Evolutionary conservation across 495 filamentous ascomycete species (phyloP).

Genomic region (Lasiosphaeria ovina): DNA sequence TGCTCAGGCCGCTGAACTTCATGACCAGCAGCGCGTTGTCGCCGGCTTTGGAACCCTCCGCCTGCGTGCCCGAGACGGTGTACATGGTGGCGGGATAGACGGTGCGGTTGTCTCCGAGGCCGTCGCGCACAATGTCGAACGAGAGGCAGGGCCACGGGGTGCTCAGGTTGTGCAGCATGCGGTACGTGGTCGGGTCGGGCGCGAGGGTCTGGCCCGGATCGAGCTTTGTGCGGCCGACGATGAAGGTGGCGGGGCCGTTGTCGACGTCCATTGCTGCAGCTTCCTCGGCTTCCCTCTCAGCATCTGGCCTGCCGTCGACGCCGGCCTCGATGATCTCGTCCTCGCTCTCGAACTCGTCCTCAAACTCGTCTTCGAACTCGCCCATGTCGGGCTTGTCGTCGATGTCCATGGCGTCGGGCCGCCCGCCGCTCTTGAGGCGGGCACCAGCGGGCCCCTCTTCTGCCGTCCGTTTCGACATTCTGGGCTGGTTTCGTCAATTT

Average conservation of each 20-base stretch:
- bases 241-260: slow-evolving; percentile 72
- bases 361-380: slow-evolving; percentile 94
- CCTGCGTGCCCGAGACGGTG: slow-evolving; percentile 90
- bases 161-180: slow-evolving; percentile 91
- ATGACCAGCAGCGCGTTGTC: slow-evolving; percentile 94
- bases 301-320: slow-evolving; percentile 86
- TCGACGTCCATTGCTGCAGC: slow-evolving; percentile 79
- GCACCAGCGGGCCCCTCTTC: slow-evolving; percentile 50
- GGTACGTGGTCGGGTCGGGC: slow-evolving; percentile 86
- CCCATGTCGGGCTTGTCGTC: slow-evolving; percentile 66
- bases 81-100: slow-evolving; percentile 92
- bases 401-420: slow-evolving; percentile 56
- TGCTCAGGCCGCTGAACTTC: slow-evolving; percentile 87
- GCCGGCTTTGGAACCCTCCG: slow-evolving; percentile 65
- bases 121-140: slow-evolving; percentile 86
- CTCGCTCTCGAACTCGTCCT: slow-evolving; percentile 95
- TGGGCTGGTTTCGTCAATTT: slow-evolving; percentile 11
- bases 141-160: slow-evolving; percentile 95
- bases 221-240: slow-evolving; percentile 83
- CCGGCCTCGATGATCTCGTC: slow-evolving; percentile 94
- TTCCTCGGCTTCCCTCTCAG: slow-evolving; percentile 87
- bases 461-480: slow-evolving; percentile 72
- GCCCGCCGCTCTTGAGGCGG: slow-evolving; percentile 67
- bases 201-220: slow-evolving; percentile 84
- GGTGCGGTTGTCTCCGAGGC: slow-evolving; percentile 84